Percentiles rank a stretch among this genome's conserved stretches.
Conservation (phyloP, 2,329 filamentous ascomycete genomes). For the Byssothecium circinans region DNA sequence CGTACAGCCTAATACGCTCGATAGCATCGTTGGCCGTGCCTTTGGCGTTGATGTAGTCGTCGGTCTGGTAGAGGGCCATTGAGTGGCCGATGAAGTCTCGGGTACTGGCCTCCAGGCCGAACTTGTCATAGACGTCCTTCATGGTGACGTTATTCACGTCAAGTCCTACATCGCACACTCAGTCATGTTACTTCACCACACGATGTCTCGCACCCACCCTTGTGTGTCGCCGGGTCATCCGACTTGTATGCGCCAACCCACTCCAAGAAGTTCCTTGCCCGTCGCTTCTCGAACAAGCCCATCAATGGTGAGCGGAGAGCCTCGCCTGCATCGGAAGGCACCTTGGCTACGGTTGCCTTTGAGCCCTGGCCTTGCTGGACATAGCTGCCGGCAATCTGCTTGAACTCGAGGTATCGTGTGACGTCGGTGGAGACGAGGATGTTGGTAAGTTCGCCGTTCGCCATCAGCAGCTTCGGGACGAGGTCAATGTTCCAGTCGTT, state of each 20-base stretch:
- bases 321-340: slow-evolving; percentile 89
- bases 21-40: slow-evolving; percentile 83
- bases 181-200: neutral
- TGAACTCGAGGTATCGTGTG: slow-evolving; percentile 57
- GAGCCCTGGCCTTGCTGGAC: slow-evolving; percentile 84
- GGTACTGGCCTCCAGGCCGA: slow-evolving; percentile 84
- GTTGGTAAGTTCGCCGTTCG: slow-evolving; percentile 96
- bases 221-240: slow-evolving; percentile 83
- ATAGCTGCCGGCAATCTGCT: slow-evolving; percentile 84
- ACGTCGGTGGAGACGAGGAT: slow-evolving; percentile 93
- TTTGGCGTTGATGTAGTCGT: slow-evolving; percentile 75
- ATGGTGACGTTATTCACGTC: slow-evolving; percentile 79
- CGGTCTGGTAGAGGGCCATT: slow-evolving; percentile 93
- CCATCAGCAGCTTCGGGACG: slow-evolving; percentile 98
- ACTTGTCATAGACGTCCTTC: slow-evolving; percentile 99
- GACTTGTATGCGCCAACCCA: slow-evolving; percentile 87
- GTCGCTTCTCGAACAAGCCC: slow-evolving; percentile 96
- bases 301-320: slow-evolving; percentile 88
- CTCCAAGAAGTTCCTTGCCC: slow-evolving; percentile 95
- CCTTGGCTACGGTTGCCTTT: slow-evolving; percentile 93
- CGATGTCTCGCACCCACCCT: slow-evolving; percentile 61
- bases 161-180: slow-evolving; percentile 58
- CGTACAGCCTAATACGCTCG: slow-evolving; percentile 91
- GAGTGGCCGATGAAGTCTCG: slow-evolving; percentile 97
- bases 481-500: slow-evolving; percentile 99